Evolutionary conservation across 805 yeast species (phyloP), one percentile per base, ranked within the genome.

Genomic region (Teunomyces barrocoloradensis): DNA sequence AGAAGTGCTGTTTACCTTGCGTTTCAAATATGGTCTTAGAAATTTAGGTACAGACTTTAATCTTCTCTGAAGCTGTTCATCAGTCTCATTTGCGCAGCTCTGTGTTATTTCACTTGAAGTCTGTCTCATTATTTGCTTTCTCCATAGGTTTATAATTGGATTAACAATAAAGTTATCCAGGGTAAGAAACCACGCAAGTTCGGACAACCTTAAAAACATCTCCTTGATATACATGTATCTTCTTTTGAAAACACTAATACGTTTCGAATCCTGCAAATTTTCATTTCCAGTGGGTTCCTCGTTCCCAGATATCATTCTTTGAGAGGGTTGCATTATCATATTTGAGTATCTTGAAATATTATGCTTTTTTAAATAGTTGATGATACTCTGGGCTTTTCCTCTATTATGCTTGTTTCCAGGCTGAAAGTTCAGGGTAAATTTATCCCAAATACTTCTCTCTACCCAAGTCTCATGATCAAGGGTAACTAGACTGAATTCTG

Each of bases 401-500:
- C 18, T 25, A 47, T 27, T 2, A 30, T 17, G n/a, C 43, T 45
- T 17, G 13, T 29, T 21, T 28, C 38, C 30, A 36, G 25, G 18
- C 25, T n/a, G 10, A 35, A 28, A 29, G 21, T 9, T 25, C 51
- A 9, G 38, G 45, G 9, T 45, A 39, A 44, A 34, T 49, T n/a
- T 49, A 50, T 45, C 41, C 43, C 49, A 50, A 42, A 37, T 27
- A 28, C 47, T 56, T 20, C 68, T 58, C 44, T 81, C 86, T 15
- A 84, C 49, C 80, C 84, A 86, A 0, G 87, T 84, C 11, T 69
- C 63, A 9, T 61, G 59, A n/a, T 80, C 80, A n/a, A 77, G 59
- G 0, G 64, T 59, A 2, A 85, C 66, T 12, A 73, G 59, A 21
- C 81, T 68, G 27, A 78, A 68, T 56, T 85, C 89, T 42, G 80